Conservation (phyloP, 2,329 filamentous ascomycete species). For the Mollisia scopiformis region DNA sequence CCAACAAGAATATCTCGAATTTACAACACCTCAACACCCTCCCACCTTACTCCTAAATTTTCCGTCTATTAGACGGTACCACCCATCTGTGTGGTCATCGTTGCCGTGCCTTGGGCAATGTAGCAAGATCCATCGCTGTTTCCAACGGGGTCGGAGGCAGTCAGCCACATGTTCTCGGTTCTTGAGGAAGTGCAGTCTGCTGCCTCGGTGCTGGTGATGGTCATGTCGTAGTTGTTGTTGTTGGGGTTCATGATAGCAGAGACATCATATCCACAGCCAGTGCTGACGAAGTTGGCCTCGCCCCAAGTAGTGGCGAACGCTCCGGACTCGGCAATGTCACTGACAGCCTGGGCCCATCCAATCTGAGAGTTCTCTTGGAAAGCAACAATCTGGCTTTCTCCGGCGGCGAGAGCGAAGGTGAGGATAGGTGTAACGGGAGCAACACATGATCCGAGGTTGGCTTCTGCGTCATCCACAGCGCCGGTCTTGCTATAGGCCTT, state of each 20-base stretch:
- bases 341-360: slow-evolving; percentile 27
- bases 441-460: slow-evolving; percentile 27
- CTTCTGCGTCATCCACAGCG: not conserved
- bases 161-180: slow-evolving; percentile 36
- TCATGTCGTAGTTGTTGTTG: slow-evolving; percentile 35
- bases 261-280: slow-evolving; percentile 34
- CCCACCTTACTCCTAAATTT: not conserved
- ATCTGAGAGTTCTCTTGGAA: slow-evolving; percentile 33
- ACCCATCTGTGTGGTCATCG: slow-evolving; percentile 32
- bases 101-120: slow-evolving; percentile 26
- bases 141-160: slow-evolving; percentile 29
- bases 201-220: slow-evolving; percentile 31
- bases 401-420: slow-evolving; percentile 29
- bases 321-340: slow-evolving; percentile 20
- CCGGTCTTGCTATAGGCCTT: slow-evolving; percentile 24
- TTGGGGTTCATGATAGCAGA: slow-evolving; percentile 36
- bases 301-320: slow-evolving; percentile 32
- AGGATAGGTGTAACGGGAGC: slow-evolving; percentile 32
- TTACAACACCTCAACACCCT: slow-evolving; percentile 8
- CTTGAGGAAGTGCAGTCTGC: slow-evolving; percentile 28
- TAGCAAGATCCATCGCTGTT: slow-evolving; percentile 34
- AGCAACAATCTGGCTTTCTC: slow-evolving; percentile 29
- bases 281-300: slow-evolving; percentile 30
- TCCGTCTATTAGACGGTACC: slow-evolving; percentile 21
- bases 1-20: slow-evolving; percentile 8